A percentile compares a stretch with the other conserved stretches of the same genome.
phyloP scores from a whole-genome alignment of 441 rosid species.

The Adansonia gregorii region DNA sequence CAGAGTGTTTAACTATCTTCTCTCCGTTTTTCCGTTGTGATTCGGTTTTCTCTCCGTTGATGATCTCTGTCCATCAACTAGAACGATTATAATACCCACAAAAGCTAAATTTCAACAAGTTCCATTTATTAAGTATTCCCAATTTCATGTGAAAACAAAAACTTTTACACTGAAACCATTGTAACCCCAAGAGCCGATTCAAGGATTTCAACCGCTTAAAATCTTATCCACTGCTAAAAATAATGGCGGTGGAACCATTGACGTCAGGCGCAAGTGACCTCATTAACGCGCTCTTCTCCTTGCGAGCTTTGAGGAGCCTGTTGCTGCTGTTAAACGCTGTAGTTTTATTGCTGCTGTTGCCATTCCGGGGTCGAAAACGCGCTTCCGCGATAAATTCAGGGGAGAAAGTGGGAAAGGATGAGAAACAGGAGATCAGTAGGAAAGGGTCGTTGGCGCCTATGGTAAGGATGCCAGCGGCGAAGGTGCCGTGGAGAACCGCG shows the following conservation, averaged over 20 bases:
- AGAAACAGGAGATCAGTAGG: constrained; percentile 43
- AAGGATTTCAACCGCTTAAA: neutral
- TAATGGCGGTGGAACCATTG: constrained; percentile 46
- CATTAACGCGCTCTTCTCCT: constrained; percentile 64
- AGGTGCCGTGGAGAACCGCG: constrained; percentile 54
- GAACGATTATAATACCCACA: constrained; percentile 28
- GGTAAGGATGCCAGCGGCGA: constrained; percentile 47
- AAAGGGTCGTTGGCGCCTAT: constrained; percentile 35
- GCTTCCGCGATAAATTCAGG: constrained; percentile 31
- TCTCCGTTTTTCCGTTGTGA: constrained; percentile 2
- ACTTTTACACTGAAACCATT: neutral
- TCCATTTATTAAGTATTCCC: constrained; percentile 11
- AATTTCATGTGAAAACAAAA: neutral
- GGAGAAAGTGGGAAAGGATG: constrained; percentile 45
- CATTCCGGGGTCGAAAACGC: constrained; percentile 56
- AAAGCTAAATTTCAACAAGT: constrained; percentile 19
- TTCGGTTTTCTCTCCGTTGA: constrained; percentile 33
- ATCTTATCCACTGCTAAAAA: neutral
- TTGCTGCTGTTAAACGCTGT: constrained; percentile 49
- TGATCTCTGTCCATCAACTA: constrained; percentile 37
- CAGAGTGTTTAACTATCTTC: neutral
- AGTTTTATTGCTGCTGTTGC: constrained; percentile 53
- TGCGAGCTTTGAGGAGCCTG: constrained; percentile 52
- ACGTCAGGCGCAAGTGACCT: constrained; percentile 89
- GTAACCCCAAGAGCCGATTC: neutral